phyloP scores from a whole-genome alignment of 768 basidiomycete species.

The Hebeloma cylindrosporum region DNA sequence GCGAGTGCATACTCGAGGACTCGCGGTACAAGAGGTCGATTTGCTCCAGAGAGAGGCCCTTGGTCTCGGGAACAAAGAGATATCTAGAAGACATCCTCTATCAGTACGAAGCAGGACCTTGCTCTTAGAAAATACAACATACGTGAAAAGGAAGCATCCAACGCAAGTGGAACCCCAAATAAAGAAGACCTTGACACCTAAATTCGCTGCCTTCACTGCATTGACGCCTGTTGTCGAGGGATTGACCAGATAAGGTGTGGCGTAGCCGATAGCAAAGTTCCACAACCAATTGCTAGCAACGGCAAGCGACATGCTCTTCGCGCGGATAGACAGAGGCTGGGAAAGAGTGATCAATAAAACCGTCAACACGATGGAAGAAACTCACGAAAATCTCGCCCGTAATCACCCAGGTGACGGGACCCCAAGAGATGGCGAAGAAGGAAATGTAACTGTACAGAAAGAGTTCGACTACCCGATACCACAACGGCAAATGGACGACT shows the following conservation, averaged over 20 bases:
- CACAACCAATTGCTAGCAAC: conserved; percentile 56
- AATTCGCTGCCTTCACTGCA: conserved; percentile 37
- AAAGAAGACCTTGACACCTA: conserved; percentile 78
- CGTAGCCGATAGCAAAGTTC: conserved; percentile 73
- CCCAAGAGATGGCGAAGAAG: conserved; percentile 62
- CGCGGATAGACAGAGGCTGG: conserved; percentile 67
- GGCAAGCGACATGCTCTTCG: conserved; percentile 75
- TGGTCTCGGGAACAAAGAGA: conserved; percentile 42
- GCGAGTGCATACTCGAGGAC: conserved; percentile 31
- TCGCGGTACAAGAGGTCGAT: conserved; percentile 75
- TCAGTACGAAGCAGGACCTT: conserved; percentile 63
- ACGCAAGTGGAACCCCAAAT: conserved; percentile 69
- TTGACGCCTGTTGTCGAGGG: conserved; percentile 21
- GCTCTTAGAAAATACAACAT: conserved; percentile 41
- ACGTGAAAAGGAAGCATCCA: conserved; percentile 71
- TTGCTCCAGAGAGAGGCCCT: conserved; percentile 80
- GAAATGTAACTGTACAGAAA: conserved; percentile 26
- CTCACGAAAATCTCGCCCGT: conserved; percentile 71
- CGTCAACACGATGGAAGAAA: neutral
- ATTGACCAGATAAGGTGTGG: conserved; percentile 59
- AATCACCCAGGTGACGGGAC: conserved; percentile 65
- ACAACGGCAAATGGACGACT: conserved; percentile 24
- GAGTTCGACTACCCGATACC: neutral
- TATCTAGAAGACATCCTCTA: conserved; percentile 13
- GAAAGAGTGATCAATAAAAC: neutral